Conservation (phyloP, 2,329 filamentous ascomycete species). For the Ophiocordyceps camponoti-saundersi region DNA sequence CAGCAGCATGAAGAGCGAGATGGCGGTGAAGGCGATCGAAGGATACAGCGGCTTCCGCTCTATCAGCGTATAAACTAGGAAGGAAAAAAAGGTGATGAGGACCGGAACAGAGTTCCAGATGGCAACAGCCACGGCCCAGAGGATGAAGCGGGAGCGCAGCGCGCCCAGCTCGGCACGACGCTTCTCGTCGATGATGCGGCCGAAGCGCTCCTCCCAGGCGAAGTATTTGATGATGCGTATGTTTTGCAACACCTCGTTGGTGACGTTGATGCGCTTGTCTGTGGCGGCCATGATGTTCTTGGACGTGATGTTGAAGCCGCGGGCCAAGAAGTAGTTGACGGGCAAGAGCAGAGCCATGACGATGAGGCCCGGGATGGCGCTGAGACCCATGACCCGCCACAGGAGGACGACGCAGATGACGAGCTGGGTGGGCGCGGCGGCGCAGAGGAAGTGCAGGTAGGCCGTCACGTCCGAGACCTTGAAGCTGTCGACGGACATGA, state of each 20-base stretch:
- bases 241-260: constrained; percentile 92
- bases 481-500: constrained; percentile 99
- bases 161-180: constrained; percentile 61
- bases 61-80: constrained; percentile 79
- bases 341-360: constrained; percentile 83
- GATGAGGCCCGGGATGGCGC: constrained; percentile 81
- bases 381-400: constrained; percentile 80
- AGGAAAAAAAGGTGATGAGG: constrained; percentile 90
- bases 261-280: constrained; percentile 88
- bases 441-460: constrained; percentile 92
- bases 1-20: constrained; percentile 88
- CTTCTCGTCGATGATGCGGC: constrained; percentile 76
- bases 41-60: constrained; percentile 82
- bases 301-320: constrained; percentile 70
- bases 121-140: constrained; percentile 84
- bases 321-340: constrained; percentile 76
- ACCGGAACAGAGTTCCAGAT: constrained; percentile 95
- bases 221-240: constrained; percentile 99
- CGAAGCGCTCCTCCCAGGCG: constrained; percentile 90
- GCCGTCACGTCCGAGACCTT: constrained; percentile 91
- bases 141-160: constrained; percentile 65
- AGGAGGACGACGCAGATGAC: constrained; percentile 65
- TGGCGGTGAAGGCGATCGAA: constrained; percentile 86
- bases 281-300: constrained; percentile 86
- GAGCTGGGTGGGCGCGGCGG: constrained; percentile 77